A percentile compares a stretch with the other conserved stretches of the same genome.
Conservation (phyloP, 2,329 filamentous ascomycete species). For the Ophiostoma montium region DNA sequence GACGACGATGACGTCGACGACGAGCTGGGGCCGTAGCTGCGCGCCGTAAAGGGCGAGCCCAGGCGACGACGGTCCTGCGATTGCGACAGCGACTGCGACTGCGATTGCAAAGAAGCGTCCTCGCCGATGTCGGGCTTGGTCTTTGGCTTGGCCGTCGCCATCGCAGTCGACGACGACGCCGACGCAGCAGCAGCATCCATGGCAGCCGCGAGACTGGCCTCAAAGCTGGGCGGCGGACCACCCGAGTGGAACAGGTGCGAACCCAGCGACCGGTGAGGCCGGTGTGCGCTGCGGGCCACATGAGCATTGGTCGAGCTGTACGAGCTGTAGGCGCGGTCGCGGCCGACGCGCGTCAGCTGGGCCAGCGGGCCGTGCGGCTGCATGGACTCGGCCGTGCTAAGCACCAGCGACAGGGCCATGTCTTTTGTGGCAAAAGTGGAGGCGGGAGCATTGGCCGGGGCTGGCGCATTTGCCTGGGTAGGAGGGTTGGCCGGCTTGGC, state of each 20-base stretch:
- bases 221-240: neutral
- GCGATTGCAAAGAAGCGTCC: too few relatives aligned
- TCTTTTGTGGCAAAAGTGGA: slow-evolving; percentile 45
- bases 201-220: neutral
- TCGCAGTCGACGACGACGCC: neutral
- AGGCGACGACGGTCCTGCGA: slow-evolving; percentile 27
- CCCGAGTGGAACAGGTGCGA: slow-evolving; percentile 8
- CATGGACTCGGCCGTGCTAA: slow-evolving; percentile 53
- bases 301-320: neutral
- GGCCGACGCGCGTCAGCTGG: slow-evolving; percentile 30
- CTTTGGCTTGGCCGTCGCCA: neutral
- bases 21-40: slow-evolving; percentile 49
- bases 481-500: neutral
- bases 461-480: neutral
- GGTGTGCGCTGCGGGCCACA: neutral
- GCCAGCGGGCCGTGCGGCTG: slow-evolving; percentile 47
- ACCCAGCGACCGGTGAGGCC: neutral
- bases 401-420: slow-evolving; percentile 46
- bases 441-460: slow-evolving; percentile 5
- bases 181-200: too few relatives aligned
- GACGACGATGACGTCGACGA: slow-evolving; percentile 38
- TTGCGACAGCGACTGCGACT: too few relatives aligned
- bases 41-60: slow-evolving; percentile 41
- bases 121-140: neutral
- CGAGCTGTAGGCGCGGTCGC: neutral